Conservation (phyloP, 371 early-diverging fungal species). For the Capillidium heterosporum region DNA sequence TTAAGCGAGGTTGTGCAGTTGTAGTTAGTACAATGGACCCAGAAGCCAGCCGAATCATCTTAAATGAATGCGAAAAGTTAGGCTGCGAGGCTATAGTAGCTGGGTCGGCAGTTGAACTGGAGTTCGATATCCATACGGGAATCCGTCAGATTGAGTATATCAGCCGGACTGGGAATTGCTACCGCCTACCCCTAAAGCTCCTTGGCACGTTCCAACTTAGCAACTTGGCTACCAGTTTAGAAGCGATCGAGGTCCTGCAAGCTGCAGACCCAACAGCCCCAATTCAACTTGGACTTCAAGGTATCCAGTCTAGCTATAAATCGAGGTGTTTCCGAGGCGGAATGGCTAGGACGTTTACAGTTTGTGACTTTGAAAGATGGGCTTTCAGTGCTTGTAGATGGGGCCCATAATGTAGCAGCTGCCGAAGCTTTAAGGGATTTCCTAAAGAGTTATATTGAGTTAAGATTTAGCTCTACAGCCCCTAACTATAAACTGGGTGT, state of each 20-base stretch:
- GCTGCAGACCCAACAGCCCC: not conserved
- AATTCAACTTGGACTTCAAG: conserved; percentile 7
- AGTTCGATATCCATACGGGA: not conserved
- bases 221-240: conserved; percentile 58
- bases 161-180: not conserved
- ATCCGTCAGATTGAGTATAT: not conserved
- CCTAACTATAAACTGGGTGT: conserved; percentile 44
- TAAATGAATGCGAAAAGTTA: conserved; percentile 15
- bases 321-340: conserved; percentile 30
- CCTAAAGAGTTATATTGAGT: conserved; percentile 22
- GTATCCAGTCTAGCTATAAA: conserved; percentile 25
- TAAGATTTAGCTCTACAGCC: not conserved
- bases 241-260: conserved; percentile 34
- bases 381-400: conserved; percentile 47
- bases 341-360: conserved; percentile 75
- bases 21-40: conserved; percentile 31
- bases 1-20: conserved; percentile 36
- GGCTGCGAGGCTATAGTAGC: conserved; percentile 12
- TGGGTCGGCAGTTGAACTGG: not conserved
- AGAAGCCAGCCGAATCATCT: conserved; percentile 17
- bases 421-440: conserved; percentile 36
- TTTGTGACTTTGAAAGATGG: conserved; percentile 21
- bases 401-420: conserved; percentile 75
- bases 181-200: conserved; percentile 10
- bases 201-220: conserved; percentile 60